Base-by-base conservation (phyloP, 2,329 filamentous ascomycete species). In the Fusarium luffae region DNA sequence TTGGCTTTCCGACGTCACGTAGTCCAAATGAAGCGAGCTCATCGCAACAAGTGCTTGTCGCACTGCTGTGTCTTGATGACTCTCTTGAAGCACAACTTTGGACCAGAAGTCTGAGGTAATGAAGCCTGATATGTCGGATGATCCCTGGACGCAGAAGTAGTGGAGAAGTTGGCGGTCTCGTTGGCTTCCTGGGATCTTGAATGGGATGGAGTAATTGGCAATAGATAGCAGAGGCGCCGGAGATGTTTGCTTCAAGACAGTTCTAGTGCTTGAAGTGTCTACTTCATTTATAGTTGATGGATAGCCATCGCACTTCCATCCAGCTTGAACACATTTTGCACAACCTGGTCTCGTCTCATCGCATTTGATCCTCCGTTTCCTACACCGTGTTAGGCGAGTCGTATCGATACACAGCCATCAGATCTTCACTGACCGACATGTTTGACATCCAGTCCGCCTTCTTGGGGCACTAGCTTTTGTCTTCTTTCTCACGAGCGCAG, bases 121-220 rank as follows among this genome's bases (percentile, higher is more conserved):
- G 49, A 64, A 64, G 2, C 61, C 61, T 4, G 61, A 58, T 2
- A 64, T 64, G 13, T 64, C 61, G 4, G 23, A 23, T 0, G 61
- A 49, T 7, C 61, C 61, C 16, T 64, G 61, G 1, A 64, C 51
- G 12, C 59, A 64, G 27, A 64, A 64, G n/a, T 64, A 64, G 40
- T 64, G 61, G 3, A 64, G 44, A 1, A 64, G 16, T 16, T 51
- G 46, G 4, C 61, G 61, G 5, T 64, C 61, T 10, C 23, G 28
- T 4, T 64, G 61, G 11, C 61, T 57, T 18, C 61, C 61, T 4
- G 61, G 61, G 4, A 64, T 19, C 3, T 41, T 64, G 40, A 64
- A 64, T 0, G 61, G 61, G 4, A 64, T 64, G 11, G 50, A 57
- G 8, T 64, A 64, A 13, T 25, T 41, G 12, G 25, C 16, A 7